Base-by-base conservation (phyloP, 345 rosid species). In the Zanthoxylum bungeanum region DNA sequence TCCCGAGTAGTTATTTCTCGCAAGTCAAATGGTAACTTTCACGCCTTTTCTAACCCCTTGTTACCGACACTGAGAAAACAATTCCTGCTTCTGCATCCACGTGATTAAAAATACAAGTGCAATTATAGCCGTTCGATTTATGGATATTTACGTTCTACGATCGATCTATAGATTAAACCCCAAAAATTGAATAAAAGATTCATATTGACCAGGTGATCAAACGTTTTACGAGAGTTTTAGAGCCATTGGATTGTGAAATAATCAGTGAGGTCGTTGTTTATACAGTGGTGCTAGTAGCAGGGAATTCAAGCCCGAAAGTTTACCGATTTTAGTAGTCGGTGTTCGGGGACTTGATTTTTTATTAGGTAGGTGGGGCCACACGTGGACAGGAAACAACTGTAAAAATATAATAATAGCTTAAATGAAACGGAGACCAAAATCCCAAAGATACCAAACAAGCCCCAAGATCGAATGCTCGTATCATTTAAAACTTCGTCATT, bases 371-470 rank as follows among this genome's bases (percentile, higher is more conserved):
- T 69, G 44, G 82, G 85, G 60, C 80, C 83, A 74, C 77, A 71
- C 77, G 85, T 76, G 81, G 77, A 49, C 70, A 24, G 72, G 36
- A 63, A 44, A 74, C 85, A 73, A 61, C 85, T 76, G 85, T 73
- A 70, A 76, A 60, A 31, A 64, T 11, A 14, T 1, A 6, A 21
- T 51, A 36, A 25, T 19, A 14, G 10, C 33, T 42, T 11, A 12
- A n/a, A 12, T 9, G 34, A 8, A 25, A 37, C 10, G 8, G 72
- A 57, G 44, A 59, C 62, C 79, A 44, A 70, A 25, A 28, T 33
- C 56, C 53, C 31, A 68, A 60, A 52, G 25, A 30, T 60, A 28
- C 67, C 60, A 33, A 64, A 64, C 68, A 2, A 8, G 6, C 17
- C 39, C 39, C 27, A 21, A 19, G 9, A 31, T 64, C 27, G 6